phyloP scores from a whole-genome alignment of 225 moss, liverwort and hornwort species.

The Marchantia polymorpha region DNA sequence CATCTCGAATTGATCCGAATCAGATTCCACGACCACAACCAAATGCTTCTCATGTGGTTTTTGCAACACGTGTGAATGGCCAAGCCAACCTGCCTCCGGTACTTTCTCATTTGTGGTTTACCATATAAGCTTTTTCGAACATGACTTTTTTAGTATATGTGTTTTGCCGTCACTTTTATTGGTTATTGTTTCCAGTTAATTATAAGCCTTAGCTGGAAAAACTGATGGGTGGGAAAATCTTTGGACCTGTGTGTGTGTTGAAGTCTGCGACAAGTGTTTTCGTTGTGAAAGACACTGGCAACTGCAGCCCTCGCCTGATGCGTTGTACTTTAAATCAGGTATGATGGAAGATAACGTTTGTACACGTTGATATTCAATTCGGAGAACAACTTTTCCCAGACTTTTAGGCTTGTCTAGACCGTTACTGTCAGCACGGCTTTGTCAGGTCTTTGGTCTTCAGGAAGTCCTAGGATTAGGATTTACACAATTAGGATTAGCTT shows the following conservation, averaged over 20 bases:
- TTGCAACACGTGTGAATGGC: conserved; percentile 88
- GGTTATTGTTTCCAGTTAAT: no score
- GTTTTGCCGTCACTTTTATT: no score
- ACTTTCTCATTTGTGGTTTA: neutral
- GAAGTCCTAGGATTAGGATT: no score
- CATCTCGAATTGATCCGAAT: conserved; percentile 93
- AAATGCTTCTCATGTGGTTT: conserved; percentile 57
- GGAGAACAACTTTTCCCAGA: no score
- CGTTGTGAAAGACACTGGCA: conserved; percentile 83
- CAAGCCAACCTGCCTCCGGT: conserved; percentile 89
- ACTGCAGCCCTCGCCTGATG: conserved; percentile 92
- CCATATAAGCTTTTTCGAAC: neutral
- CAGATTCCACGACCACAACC: conserved; percentile 97
- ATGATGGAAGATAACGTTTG: neutral
- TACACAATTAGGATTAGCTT: no score
- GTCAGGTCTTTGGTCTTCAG: no score
- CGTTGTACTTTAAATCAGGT: conserved; percentile 97
- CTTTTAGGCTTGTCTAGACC: no score
- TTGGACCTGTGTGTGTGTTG: conserved; percentile 18
- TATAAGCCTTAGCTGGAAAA: neutral
- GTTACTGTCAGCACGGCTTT: no score
- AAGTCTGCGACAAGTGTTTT: conserved; percentile 88
- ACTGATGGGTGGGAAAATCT: neutral
- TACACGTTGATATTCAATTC: no score
- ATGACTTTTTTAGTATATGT: neutral